Percentiles rank a stretch among this genome's conserved stretches.
Evolutionary conservation across 2,329 filamentous ascomycete genomes (phyloP).

Genomic region (Dryadomyces quercus-mongolicae): DNA sequence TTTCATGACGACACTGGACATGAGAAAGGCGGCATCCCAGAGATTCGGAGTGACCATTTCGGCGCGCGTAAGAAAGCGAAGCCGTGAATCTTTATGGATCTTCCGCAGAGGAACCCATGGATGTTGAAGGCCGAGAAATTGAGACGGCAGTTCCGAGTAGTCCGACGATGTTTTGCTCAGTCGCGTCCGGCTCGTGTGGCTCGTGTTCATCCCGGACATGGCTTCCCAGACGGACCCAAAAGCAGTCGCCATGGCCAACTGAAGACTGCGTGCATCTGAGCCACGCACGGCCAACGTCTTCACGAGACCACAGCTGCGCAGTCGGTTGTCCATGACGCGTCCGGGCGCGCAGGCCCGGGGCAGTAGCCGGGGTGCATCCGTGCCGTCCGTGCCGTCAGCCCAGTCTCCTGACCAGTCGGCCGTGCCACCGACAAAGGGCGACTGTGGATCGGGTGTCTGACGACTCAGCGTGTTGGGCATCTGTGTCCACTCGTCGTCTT

Average conservation of each 20-base stretch:
- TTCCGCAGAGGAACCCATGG: constrained; percentile 68
- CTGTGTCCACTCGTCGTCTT: constrained; percentile 42
- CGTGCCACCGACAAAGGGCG: constrained; percentile 36
- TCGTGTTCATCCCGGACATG: constrained; percentile 17
- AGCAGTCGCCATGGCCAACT: constrained; percentile 46
- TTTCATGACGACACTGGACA: constrained; percentile 62
- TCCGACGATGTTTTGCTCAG: background rate
- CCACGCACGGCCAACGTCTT: constrained; percentile 49
- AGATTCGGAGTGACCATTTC: constrained; percentile 63
- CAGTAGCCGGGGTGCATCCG: constrained; percentile 47
- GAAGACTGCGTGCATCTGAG: constrained; percentile 55
- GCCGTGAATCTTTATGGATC: constrained; percentile 57
- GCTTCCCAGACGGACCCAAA: constrained; percentile 46
- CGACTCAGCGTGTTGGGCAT: constrained; percentile 34
- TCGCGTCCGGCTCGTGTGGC: too few relatives aligned
- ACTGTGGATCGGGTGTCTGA: constrained; percentile 31
- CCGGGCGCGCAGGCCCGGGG: constrained; percentile 55
- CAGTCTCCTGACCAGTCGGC: constrained; percentile 24
- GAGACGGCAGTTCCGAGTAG: constrained; percentile 18
- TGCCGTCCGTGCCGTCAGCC: background rate
- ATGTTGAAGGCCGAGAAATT: constrained; percentile 50
- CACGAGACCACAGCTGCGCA: constrained; percentile 63
- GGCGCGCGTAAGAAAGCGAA: constrained; percentile 56
- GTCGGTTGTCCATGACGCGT: constrained; percentile 53
- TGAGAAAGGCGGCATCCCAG: constrained; percentile 62